phyloP scores from a whole-genome alignment of 2,329 filamentous ascomycete genomes.

The Helicocarpus griseus region DNA sequence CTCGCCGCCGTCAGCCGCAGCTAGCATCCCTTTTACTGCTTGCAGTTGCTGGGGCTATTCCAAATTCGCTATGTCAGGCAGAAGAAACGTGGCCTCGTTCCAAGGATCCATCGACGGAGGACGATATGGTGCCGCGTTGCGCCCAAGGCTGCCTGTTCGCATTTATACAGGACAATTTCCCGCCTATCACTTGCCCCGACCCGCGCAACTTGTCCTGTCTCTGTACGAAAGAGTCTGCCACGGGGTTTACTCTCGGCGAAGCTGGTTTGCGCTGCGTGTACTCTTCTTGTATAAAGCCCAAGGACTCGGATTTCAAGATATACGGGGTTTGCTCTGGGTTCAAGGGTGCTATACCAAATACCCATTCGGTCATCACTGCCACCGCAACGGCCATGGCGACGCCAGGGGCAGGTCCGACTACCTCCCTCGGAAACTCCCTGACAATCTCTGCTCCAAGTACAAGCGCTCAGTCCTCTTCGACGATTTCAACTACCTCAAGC shows the following conservation, averaged over 20 bases:
- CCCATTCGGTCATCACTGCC: conserved; percentile 36
- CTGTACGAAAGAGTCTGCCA: conserved; percentile 49
- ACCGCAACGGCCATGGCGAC: conserved; percentile 3
- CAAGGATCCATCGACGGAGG: not conserved
- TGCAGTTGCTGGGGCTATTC: conserved; percentile 1
- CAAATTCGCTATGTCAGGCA: not conserved
- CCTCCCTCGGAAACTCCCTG: conserved; percentile 8
- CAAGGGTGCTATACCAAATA: conserved; percentile 44
- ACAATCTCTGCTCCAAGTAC: not conserved
- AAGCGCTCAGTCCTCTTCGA: not conserved
- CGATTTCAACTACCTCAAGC: not conserved
- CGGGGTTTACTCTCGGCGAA: conserved; percentile 62
- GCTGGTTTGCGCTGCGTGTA: conserved; percentile 58
- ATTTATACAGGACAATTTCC: conserved; percentile 55
- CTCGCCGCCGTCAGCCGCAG: conserved; percentile 8
- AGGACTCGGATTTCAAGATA: conserved; percentile 36
- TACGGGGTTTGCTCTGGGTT: conserved; percentile 49
- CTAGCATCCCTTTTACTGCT: not conserved
- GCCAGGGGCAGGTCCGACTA: not conserved
- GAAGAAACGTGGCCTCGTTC: not conserved
- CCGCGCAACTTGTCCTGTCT: conserved; percentile 51
- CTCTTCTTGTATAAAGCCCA: conserved; percentile 44
- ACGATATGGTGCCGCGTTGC: conserved; percentile 45
- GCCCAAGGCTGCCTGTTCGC: conserved; percentile 51
- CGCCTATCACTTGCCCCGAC: conserved; percentile 38